These are phyloP conservation scores for Talaromyces borbonicus DNA, from an alignment of 495 filamentous ascomycete genomes.

Conservation along the genomic window DNA sequence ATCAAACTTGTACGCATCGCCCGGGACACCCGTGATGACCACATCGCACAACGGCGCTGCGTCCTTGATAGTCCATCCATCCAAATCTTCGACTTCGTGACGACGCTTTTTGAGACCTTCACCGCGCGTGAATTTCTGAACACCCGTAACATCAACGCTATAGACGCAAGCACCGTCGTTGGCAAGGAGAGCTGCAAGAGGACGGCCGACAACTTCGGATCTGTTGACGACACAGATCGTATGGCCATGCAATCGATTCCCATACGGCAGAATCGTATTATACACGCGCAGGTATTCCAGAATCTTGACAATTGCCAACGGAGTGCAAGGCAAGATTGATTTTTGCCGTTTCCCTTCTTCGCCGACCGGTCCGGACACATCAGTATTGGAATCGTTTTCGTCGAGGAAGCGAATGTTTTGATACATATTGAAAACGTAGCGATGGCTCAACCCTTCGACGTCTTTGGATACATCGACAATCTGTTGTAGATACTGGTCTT, in stretches of 20 bases:
- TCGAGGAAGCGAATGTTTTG: constrained; percentile 95
- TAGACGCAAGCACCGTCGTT: constrained; percentile 96
- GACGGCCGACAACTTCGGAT: constrained; percentile 87
- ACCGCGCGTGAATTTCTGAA: constrained; percentile 88
- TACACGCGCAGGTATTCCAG: constrained; percentile 92
- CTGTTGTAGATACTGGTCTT: constrained; percentile 92
- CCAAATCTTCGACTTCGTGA: constrained; percentile 75
- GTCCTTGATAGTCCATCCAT: constrained; percentile 63
- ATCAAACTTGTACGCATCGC: constrained; percentile 77
- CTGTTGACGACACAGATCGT: constrained; percentile 94
- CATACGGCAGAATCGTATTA: constrained; percentile 90
- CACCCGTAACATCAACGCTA: constrained; percentile 80
- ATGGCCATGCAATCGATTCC: constrained; percentile 82
- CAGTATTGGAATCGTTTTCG: constrained; percentile 16
- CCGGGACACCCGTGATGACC: constrained; percentile 88
- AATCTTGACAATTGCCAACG: constrained; percentile 90
- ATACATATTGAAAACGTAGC: constrained; percentile 98
- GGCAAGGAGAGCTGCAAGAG: constrained; percentile 86
- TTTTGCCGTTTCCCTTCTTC: constrained; percentile 61
- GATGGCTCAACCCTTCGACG: constrained; percentile 89
- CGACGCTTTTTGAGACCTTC: constrained; percentile 67
- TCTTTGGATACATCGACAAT: constrained; percentile 85
- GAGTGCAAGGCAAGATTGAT: constrained; percentile 89
- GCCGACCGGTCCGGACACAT: neutral
- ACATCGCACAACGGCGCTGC: constrained; percentile 84